Evolutionary conservation across 164 flowering plant species (phyloP), one percentile per base, ranked within the genome.

Genomic region (Vitis amurensis): DNA sequence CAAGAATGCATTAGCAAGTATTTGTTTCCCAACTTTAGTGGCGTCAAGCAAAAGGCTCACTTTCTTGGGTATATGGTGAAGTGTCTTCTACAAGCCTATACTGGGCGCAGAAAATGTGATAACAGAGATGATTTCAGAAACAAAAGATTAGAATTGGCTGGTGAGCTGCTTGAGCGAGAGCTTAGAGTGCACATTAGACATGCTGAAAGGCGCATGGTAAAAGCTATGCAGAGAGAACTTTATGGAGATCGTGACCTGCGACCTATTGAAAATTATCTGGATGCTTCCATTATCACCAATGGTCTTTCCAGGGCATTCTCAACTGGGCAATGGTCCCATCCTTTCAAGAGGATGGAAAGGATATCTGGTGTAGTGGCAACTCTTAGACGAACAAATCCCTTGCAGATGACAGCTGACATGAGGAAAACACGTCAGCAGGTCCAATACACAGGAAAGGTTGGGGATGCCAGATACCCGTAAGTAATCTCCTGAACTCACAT

Each of bases 401-500:
- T 95, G 77, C 98, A 95, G 68, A 81, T 80, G 65, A 72, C 76
- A 59, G 74, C 87, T 62, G 97, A 95, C 75, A 64, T 91, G 87
- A 82, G 99, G 66, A 90, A 85, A 81, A 86, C 91, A 23, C 88
- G 99, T 14, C 96, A 89, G 74, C 97, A 85, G 47, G 98, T 95
- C 69, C 47, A 56, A 17, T 95, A 95, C 80, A 81, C 90, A 1
- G 99, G 99, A 72, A 89, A 85, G 80, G 92, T 87, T 66, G 96
- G 97, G 44, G 98, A 93, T 85, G 98, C 97, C 8, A 83, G 99
- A 90, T 95, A 87, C 77, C 98, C 98, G 97, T 93, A 89, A 90
- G 98, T 85, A 47, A 17, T 69, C 27, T 17, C 13, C 14, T 73
- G 14, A 61, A 61, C 53, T 37, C 7, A 37, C 44, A 37, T 3